Conservation (phyloP, 164 flowering plant species). For the Berberis thunbergii region DNA sequence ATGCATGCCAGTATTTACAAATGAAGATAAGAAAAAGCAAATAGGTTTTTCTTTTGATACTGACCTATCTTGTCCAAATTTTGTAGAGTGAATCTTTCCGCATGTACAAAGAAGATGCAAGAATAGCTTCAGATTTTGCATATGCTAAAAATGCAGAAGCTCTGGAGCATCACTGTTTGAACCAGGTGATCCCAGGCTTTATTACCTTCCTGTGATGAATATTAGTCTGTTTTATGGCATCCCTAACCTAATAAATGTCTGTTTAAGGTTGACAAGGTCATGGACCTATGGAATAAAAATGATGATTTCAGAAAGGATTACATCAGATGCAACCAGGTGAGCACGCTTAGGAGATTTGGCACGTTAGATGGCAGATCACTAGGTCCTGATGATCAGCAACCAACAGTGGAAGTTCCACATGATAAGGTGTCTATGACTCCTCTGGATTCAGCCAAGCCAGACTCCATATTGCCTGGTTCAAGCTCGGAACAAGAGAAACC, state of each 20-base stretch:
- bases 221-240: neutral
- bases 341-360: slow-evolving; percentile 61
- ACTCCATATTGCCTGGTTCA: slow-evolving; percentile 9
- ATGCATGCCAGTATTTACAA: too few relatives aligned
- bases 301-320: slow-evolving; percentile 67
- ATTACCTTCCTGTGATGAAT: neutral
- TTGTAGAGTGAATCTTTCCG: slow-evolving; percentile 57
- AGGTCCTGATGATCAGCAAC: slow-evolving; percentile 72
- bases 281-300: slow-evolving; percentile 63
- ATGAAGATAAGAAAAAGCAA: too few relatives aligned
- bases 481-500: slow-evolving; percentile 19
- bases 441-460: slow-evolving; percentile 10
- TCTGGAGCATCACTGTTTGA: slow-evolving; percentile 37
- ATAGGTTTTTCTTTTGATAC: too few relatives aligned
- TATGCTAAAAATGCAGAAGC: slow-evolving; percentile 35
- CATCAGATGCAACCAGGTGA: slow-evolving; percentile 43
- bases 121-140: slow-evolving; percentile 39
- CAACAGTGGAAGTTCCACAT: slow-evolving; percentile 14
- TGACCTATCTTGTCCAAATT: too few relatives aligned
- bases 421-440: slow-evolving; percentile 19
- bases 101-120: slow-evolving; percentile 45
- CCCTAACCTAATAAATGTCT: neutral
- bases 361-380: slow-evolving; percentile 81
- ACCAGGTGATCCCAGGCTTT: slow-evolving; percentile 35
- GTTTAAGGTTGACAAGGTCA: slow-evolving; percentile 53